phyloP scores from a whole-genome alignment of 192 early-diverging fungal genomes.

The Podila clonocystis region DNA sequence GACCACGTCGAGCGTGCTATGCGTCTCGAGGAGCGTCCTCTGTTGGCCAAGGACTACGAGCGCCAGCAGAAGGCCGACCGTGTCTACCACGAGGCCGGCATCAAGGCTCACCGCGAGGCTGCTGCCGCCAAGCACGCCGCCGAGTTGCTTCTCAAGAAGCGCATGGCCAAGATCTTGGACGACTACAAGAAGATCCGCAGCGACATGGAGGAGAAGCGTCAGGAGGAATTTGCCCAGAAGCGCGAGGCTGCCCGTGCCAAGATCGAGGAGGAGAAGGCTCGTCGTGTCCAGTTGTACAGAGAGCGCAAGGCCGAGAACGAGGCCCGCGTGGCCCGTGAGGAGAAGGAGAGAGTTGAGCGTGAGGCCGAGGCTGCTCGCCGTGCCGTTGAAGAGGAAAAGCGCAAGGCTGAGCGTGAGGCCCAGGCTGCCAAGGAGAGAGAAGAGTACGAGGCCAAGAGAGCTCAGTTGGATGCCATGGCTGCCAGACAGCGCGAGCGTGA shows the following conservation, averaged over 20 bases:
- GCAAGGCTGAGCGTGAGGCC: slow-evolving; percentile 56
- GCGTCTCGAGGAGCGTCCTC: slow-evolving; percentile 90
- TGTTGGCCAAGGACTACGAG: slow-evolving; percentile 92
- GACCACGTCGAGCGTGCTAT: slow-evolving; percentile 96
- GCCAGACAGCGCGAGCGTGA: slow-evolving; percentile 59
- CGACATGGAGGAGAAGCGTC: slow-evolving; percentile 69
- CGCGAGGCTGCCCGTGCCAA: slow-evolving; percentile 64
- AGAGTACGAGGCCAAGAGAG: slow-evolving; percentile 41
- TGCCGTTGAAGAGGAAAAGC: slow-evolving; percentile 58
- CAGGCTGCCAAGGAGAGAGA: slow-evolving; percentile 55
- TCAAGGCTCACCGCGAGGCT: slow-evolving; percentile 73
- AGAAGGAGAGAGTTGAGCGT: slow-evolving; percentile 47
- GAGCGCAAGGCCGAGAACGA: slow-evolving; percentile 63
- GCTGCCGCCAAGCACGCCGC: slow-evolving; percentile 73
- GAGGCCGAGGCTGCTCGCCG: slow-evolving; percentile 51
- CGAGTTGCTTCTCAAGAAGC: slow-evolving; percentile 79
- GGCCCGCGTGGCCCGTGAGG: slow-evolving; percentile 49
- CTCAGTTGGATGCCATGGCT: slow-evolving; percentile 61
- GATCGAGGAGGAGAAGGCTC: slow-evolving; percentile 79
- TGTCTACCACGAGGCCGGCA: slow-evolving; percentile 79
- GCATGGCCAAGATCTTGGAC: slow-evolving; percentile 81
- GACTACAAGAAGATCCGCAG: slow-evolving; percentile 77
- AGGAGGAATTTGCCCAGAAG: slow-evolving; percentile 65
- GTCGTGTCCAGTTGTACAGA: slow-evolving; percentile 70
- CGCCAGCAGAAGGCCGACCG: slow-evolving; percentile 87